phyloP scores from a whole-genome alignment of 148 eudicot species.

The Camellia japonica region DNA sequence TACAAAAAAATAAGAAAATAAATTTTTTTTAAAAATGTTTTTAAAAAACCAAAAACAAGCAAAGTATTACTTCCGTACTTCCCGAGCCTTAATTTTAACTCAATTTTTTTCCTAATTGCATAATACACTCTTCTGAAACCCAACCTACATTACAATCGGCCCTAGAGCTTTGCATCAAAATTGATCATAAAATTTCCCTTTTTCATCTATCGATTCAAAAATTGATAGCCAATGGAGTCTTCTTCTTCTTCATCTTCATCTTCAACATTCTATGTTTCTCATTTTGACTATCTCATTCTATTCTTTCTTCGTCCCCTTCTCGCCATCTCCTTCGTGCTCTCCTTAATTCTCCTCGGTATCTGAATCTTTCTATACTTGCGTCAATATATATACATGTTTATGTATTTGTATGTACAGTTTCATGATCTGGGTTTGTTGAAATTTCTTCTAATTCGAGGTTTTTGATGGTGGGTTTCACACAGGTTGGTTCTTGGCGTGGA shows the following conservation, averaged over 20 bases:
- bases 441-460: not conserved
- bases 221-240: constrained; percentile 27
- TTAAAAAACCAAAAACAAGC: no score
- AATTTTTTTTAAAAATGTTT: no score
- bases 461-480: constrained; percentile 10
- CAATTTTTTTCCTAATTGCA: no score
- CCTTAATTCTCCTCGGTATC: constrained; percentile 55
- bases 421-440: constrained; percentile 6
- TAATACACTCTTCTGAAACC: no score
- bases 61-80: no score
- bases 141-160: no score
- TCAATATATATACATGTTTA: not conserved
- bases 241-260: constrained; percentile 9
- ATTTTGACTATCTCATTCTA: constrained; percentile 37
- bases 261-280: constrained; percentile 22
- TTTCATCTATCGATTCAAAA: no score
- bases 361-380: not conserved
- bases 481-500: constrained; percentile 90
- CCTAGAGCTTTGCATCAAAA: no score
- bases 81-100: no score
- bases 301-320: constrained; percentile 55
- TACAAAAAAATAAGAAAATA: no score
- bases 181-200: not conserved
- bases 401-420: not conserved
- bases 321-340: constrained; percentile 50